phyloP scores from a whole-genome alignment of 768 basidiomycete genomes.

The Pleurotus salmoneostramineus region DNA sequence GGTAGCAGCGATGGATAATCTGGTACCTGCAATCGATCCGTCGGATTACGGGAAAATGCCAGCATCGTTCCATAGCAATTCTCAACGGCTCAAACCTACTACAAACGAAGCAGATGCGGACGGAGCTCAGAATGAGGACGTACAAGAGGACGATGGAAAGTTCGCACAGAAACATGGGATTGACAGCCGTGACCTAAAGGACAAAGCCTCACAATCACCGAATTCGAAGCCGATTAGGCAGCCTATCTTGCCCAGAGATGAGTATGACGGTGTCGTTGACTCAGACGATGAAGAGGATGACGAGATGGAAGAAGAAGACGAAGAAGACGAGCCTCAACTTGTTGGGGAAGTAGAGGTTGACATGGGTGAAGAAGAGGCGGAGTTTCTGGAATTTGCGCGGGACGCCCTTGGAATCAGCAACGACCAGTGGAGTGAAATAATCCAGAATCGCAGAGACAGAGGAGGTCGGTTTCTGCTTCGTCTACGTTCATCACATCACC shows the following conservation, averaged over 20 bases:
- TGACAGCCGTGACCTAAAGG: not conserved
- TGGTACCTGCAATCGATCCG: constrained; percentile 77
- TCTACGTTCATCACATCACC: not conserved
- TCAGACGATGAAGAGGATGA: constrained; percentile 74
- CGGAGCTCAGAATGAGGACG: constrained; percentile 12
- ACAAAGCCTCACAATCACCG: constrained; percentile 17
- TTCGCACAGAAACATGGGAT: not conserved
- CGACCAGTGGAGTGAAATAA: constrained; percentile 85
- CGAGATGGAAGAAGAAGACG: constrained; percentile 54
- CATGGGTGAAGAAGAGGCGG: constrained; percentile 91
- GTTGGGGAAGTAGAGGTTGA: constrained; percentile 84
- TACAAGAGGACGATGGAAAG: no score
- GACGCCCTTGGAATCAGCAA: constrained; percentile 87
- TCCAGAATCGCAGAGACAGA: constrained; percentile 69
- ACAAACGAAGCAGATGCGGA: constrained; percentile 37
- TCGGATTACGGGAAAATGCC: constrained; percentile 91
- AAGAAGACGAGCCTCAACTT: constrained; percentile 80
- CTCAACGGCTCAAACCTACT: constrained; percentile 57
- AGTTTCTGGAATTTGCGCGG: constrained; percentile 92
- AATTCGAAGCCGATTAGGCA: constrained; percentile 53
- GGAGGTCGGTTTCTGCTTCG: constrained; percentile 60
- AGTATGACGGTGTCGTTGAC: constrained; percentile 82
- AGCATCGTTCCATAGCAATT: constrained; percentile 61
- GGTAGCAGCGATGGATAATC: constrained; percentile 67
- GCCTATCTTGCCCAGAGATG: constrained; percentile 78